phyloP scores from a whole-genome alignment of 371 early-diverging fungal species.

The Mucor mucedo region DNA sequence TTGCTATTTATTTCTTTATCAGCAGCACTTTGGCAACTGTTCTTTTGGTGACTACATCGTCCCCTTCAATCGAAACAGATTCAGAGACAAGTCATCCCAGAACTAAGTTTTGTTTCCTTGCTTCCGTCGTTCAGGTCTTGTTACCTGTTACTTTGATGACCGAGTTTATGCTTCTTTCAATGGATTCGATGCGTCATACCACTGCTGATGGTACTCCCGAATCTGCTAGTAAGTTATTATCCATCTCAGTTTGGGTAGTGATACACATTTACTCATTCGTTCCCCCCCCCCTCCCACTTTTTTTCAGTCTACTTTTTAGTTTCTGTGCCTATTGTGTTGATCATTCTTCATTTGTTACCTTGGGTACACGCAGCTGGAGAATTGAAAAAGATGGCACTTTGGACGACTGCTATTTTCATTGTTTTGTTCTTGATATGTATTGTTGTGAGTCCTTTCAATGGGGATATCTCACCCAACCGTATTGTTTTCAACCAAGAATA shows the following conservation, averaged over 20 bases:
- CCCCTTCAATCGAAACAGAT: background rate
- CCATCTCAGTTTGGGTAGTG: background rate
- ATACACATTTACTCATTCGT: too few relatives aligned
- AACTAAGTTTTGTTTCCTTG: slow-evolving; percentile 32
- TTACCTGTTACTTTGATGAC: slow-evolving; percentile 47
- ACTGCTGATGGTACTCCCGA: slow-evolving; percentile 61
- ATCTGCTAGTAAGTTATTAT: slow-evolving; percentile 39
- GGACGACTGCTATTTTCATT: slow-evolving; percentile 15
- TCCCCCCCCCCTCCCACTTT: background rate
- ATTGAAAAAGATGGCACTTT: slow-evolving; percentile 12
- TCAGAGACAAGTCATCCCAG: background rate
- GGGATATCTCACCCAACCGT: slow-evolving; percentile 29
- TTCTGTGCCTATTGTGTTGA: slow-evolving; percentile 26
- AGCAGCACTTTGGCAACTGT: slow-evolving; percentile 42
- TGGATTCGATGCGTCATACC: slow-evolving; percentile 57
- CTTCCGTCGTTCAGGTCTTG: slow-evolving; percentile 39
- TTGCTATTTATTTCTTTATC: slow-evolving; percentile 43
- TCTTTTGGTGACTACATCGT: slow-evolving; percentile 11
- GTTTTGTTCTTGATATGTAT: slow-evolving; percentile 21
- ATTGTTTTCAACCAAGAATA: slow-evolving; percentile 38
- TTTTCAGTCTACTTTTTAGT: slow-evolving; percentile 39
- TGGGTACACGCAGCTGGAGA: slow-evolving; percentile 41
- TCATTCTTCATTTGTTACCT: slow-evolving; percentile 35
- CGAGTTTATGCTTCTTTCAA: slow-evolving; percentile 42
- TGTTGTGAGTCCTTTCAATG: slow-evolving; percentile 27